Evolutionary conservation across 1,284 basidiomycete species (phyloP).

Genomic region (Melampsora occidentalis): DNA sequence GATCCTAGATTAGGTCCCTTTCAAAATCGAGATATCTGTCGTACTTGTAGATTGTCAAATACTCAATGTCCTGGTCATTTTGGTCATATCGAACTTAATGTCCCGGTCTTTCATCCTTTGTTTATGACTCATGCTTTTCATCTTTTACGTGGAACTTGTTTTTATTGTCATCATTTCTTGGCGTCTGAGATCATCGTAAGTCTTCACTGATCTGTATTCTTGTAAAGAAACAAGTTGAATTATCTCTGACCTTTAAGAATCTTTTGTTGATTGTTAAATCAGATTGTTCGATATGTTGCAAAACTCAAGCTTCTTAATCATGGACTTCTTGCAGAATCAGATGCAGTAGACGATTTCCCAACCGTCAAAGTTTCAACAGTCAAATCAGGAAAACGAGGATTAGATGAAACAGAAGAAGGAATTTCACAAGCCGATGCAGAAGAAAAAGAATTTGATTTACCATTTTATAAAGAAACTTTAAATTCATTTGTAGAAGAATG

Average conservation of each 20-base stretch:
- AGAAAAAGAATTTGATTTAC: constrained; percentile 62
- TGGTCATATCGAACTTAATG: constrained; percentile 96
- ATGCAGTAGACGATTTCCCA: constrained; percentile 62
- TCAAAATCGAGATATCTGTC: constrained; percentile 79
- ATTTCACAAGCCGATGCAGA: constrained; percentile 54
- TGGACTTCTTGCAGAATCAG: constrained; percentile 79
- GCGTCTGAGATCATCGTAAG: constrained; percentile 71
- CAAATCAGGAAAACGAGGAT: constrained; percentile 46
- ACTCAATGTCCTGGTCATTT: constrained; percentile 97
- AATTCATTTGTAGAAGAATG: constrained; percentile 70
- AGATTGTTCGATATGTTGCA: constrained; percentile 79
- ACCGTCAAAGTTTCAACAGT: constrained; percentile 34
- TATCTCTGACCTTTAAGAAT: constrained; percentile 20
- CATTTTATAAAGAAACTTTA: constrained; percentile 63
- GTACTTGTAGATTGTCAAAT: constrained; percentile 85
- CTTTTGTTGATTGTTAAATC: constrained; percentile 44
- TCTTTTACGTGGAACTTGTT: constrained; percentile 81
- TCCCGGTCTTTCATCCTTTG: constrained; percentile 92
- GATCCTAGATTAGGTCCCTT: constrained; percentile 92
- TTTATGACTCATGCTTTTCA: constrained; percentile 93
- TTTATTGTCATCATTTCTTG: constrained; percentile 95
- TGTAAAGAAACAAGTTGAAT: constrained; percentile 6
- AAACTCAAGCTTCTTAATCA: constrained; percentile 86
- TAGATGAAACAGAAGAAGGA: constrained; percentile 49
- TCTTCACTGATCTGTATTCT: constrained; percentile 41